These are phyloP conservation scores for Stephania cephalantha DNA, from an alignment of 164 flowering plant species.

Conservation along the genomic window DNA sequence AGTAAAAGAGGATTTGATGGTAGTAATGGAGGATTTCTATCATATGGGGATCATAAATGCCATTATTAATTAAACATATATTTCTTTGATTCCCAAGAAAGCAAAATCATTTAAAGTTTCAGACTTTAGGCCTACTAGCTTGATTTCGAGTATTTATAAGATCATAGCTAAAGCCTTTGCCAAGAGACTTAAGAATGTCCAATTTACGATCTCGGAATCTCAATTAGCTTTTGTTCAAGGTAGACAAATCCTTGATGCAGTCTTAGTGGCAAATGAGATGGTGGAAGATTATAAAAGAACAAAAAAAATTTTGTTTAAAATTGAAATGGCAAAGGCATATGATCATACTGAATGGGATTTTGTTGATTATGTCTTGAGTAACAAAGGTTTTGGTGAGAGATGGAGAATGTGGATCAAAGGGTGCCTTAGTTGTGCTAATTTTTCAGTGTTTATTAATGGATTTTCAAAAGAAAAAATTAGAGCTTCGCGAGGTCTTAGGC, in stretches of 20 bases:
- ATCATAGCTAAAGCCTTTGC: background rate
- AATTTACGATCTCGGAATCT: background rate
- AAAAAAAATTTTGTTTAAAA: background rate
- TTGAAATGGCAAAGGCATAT: background rate
- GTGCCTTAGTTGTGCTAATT: too few species aligned
- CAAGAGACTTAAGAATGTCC: background rate
- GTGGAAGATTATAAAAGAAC: too few species aligned
- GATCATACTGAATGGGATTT: background rate
- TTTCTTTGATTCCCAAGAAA: background rate
- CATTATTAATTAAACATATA: background rate
- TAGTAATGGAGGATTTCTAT: background rate
- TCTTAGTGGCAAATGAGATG: background rate
- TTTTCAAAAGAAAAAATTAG: background rate
- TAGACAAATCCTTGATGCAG: background rate
- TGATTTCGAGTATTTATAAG: background rate
- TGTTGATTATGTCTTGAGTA: too few species aligned
- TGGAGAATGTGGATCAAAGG: too few species aligned
- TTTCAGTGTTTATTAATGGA: background rate
- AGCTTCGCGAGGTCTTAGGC: background rate
- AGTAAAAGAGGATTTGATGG: background rate
- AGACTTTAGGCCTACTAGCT: background rate
- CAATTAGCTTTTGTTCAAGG: background rate
- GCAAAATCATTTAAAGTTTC: too few species aligned
- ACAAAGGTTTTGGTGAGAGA: too few species aligned
- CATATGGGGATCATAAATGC: background rate